phyloP scores from a whole-genome alignment of 139 green algal genomes.

The Desmodesmus armatus region DNA sequence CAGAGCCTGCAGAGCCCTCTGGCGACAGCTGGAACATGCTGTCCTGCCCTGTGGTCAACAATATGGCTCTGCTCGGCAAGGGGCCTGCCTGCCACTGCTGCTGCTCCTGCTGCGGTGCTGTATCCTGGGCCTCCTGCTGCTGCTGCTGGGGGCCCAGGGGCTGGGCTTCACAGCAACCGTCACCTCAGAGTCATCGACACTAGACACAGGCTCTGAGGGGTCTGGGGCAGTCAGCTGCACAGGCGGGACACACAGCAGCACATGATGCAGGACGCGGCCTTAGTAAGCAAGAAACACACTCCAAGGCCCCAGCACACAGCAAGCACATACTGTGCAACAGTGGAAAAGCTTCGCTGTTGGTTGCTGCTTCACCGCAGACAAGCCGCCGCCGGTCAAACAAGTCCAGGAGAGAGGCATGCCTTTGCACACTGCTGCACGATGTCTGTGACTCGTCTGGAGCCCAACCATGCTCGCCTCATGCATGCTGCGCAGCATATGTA shows the following conservation, averaged over 20 bases:
- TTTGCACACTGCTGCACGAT: neutral
- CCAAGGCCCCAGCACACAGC: neutral
- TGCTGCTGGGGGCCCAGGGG: neutral
- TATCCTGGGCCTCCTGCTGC: neutral
- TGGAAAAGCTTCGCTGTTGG: neutral
- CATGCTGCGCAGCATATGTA: no score
- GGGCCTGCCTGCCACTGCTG: slow-evolving; percentile 4
- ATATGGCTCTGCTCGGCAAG: no score
- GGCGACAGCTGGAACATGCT: no score
- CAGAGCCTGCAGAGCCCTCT: no score
- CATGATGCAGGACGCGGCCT: neutral
- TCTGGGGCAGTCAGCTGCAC: slow-evolving; percentile 32
- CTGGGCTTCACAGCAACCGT: neutral
- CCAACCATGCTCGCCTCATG: no score
- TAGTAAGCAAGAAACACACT: neutral
- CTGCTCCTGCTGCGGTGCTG: neutral
- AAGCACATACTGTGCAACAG: neutral
- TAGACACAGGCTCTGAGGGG: neutral
- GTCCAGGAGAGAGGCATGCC: neutral
- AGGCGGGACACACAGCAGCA: neutral
- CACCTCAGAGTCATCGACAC: neutral
- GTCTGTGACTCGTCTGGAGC: neutral
- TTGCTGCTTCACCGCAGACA: neutral
- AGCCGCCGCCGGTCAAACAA: neutral
- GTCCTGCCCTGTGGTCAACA: no score